A percentile compares a stretch with the other conserved stretches of the same genome.
These are phyloP conservation scores for Boletus tomentosulus DNA, from an alignment of 768 basidiomycete species.

Conservation along the genomic window DNA sequence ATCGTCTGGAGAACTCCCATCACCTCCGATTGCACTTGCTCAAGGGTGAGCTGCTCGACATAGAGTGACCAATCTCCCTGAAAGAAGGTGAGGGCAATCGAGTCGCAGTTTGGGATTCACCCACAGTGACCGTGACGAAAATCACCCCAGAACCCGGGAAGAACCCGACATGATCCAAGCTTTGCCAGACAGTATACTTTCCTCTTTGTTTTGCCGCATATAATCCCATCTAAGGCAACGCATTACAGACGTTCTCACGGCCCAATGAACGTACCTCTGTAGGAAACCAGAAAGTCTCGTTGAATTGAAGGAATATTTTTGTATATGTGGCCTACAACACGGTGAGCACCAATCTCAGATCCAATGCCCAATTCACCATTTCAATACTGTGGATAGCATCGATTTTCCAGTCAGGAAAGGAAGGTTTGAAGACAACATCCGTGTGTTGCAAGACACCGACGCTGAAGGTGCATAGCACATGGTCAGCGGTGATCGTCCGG, in stretches of 20 bases:
- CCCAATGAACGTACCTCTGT: slow-evolving; percentile 33
- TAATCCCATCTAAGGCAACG: slow-evolving; percentile 34
- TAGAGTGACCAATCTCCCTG: slow-evolving; percentile 62
- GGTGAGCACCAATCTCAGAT: not conserved
- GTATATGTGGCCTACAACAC: slow-evolving; percentile 48
- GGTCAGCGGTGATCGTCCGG: slow-evolving; percentile 44
- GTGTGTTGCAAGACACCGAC: slow-evolving; percentile 64
- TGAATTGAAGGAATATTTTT: slow-evolving; percentile 64
- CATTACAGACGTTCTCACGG: not conserved
- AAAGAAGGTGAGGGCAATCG: not conserved
- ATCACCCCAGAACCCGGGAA: slow-evolving; percentile 55
- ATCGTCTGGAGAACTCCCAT: slow-evolving; percentile 54
- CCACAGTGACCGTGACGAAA: slow-evolving; percentile 26
- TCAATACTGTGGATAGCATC: slow-evolving; percentile 60
- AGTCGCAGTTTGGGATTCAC: not conserved
- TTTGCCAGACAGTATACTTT: slow-evolving; percentile 66
- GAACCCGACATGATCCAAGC: slow-evolving; percentile 53
- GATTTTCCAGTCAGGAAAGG: slow-evolving; percentile 53
- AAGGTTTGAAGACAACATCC: slow-evolving; percentile 51
- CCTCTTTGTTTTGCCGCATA: slow-evolving; percentile 58
- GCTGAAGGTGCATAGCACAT: slow-evolving; percentile 65
- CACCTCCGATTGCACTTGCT: slow-evolving; percentile 48
- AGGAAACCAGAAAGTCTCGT: slow-evolving; percentile 55
- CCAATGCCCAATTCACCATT: slow-evolving; percentile 39
- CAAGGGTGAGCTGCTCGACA: slow-evolving; percentile 48